Conservation (phyloP, 2,329 filamentous ascomycete species). For the Penicillium hordei region DNA sequence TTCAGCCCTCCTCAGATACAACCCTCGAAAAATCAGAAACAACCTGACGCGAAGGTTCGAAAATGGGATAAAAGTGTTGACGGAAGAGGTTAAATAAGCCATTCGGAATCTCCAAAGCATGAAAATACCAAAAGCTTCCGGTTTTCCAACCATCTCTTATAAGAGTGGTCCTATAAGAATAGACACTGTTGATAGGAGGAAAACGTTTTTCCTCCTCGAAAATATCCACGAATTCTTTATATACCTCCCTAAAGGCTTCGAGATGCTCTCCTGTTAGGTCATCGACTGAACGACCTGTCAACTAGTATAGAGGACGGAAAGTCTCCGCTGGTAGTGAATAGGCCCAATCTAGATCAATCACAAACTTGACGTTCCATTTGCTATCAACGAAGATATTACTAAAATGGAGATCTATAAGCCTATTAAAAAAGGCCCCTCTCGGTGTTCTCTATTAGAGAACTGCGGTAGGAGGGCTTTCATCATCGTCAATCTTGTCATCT, state of each 20-base stretch:
- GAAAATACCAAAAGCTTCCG: constrained; percentile 31
- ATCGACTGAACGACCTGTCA: constrained; percentile 19
- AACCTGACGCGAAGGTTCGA: constrained; percentile 3
- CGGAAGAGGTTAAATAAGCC: constrained; percentile 29
- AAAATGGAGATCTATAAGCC: constrained; percentile 40
- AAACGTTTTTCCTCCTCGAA: constrained; percentile 19
- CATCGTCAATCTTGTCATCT: constrained; percentile 32
- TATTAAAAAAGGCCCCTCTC: constrained; percentile 36
- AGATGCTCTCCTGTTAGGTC: constrained; percentile 11
- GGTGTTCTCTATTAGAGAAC: constrained; percentile 31
- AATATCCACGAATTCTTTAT: constrained; percentile 21
- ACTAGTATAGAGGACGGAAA: constrained; percentile 25
- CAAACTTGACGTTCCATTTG: constrained; percentile 29
- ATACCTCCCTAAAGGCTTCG: constrained; percentile 8
- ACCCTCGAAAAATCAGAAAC: constrained; percentile 11
- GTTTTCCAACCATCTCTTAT: constrained; percentile 27
- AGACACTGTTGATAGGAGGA: neutral
- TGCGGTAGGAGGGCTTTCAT: constrained; percentile 32
- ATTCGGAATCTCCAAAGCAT: constrained; percentile 27
- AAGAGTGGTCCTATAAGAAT: constrained; percentile 11
- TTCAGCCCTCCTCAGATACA: too few relatives aligned
- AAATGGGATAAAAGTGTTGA: constrained; percentile 25
- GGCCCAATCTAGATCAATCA: constrained; percentile 33
- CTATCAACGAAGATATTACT: constrained; percentile 40
- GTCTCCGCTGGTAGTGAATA: constrained; percentile 27